phyloP scores from a whole-genome alignment of 208 protist genomes.

The Leptomonas seymouri region DNA sequence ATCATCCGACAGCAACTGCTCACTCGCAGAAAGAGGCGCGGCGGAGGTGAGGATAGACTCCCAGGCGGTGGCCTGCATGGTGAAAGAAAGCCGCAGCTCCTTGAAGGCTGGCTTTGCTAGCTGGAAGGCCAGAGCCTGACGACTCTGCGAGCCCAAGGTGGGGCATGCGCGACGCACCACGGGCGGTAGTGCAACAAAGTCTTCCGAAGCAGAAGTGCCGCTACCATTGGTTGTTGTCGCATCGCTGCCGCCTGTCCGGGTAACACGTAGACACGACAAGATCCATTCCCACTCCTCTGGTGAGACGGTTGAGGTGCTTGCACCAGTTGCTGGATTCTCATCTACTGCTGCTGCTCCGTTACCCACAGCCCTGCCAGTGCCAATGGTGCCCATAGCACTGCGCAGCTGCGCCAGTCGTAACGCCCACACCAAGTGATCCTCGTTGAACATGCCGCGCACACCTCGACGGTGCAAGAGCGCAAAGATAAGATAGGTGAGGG shows the following conservation, averaged over 20 bases:
- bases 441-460: conserved; percentile 92
- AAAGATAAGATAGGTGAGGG: conserved; percentile 70
- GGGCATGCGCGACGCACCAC: conserved; percentile 38
- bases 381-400: conserved; percentile 51
- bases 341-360: not conserved
- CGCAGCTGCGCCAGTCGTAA: conserved; percentile 94
- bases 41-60: conserved; percentile 49
- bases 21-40: conserved; percentile 40
- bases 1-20: conserved; percentile 37
- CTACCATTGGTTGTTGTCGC: not conserved
- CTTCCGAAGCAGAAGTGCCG: not conserved
- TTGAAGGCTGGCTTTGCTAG: conserved; percentile 63
- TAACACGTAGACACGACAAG: conserved; percentile 27
- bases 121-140: conserved; percentile 45
- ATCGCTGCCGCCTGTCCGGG: not conserved
- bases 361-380: not conserved
- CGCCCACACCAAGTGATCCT: conserved; percentile 94
- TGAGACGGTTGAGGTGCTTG: conserved; percentile 30
- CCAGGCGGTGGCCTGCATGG: conserved; percentile 51
- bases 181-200: conserved; percentile 24
- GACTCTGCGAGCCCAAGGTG: conserved; percentile 28
- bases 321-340: not conserved
- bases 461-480: conserved; percentile 73
- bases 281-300: conserved; percentile 78
- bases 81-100: conserved; percentile 64